Percentiles rank a stretch among this genome's conserved stretches.
Conservation (phyloP, 371 early-diverging fungal species). For the Actinomortierella ambigua region DNA sequence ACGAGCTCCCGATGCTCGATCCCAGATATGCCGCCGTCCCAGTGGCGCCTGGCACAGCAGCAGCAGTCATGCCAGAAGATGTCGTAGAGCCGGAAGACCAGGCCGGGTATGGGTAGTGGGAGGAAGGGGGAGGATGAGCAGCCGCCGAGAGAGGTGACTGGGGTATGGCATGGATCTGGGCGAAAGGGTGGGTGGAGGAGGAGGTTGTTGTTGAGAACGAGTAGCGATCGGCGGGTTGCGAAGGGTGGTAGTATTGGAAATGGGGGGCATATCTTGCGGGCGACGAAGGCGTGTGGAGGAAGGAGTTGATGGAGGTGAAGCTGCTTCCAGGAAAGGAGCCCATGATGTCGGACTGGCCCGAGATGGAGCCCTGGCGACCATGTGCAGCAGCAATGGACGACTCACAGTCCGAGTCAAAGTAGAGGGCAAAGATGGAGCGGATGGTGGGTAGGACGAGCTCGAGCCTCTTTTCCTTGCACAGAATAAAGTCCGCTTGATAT, state of each 20-base stretch:
- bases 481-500: constrained; percentile 76
- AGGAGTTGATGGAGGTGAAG: constrained; percentile 40
- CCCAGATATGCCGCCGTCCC: constrained; percentile 7
- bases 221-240: too few species aligned
- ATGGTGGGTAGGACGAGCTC: constrained; percentile 29
- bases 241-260: constrained; percentile 4
- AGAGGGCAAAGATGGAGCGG: constrained; percentile 30
- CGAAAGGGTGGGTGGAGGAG: too few species aligned
- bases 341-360: constrained; percentile 19
- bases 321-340: constrained; percentile 37
- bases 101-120: too few species aligned
- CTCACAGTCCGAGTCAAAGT: constrained; percentile 39
- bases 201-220: too few species aligned
- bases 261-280: constrained; percentile 14
- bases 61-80: too few species aligned
- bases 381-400: constrained; percentile 6
- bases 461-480: constrained; percentile 49
- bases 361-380: constrained; percentile 14
- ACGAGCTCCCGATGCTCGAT: constrained; percentile 20
- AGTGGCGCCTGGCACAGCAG: too few species aligned
- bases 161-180: not conserved
- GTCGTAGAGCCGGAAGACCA: too few species aligned
- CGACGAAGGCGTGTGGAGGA: constrained; percentile 33
- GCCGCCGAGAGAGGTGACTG: not conserved
- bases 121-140: not conserved